Evolutionary conservation across 2,329 filamentous ascomycete species (phyloP).

Genomic region (Diaporthe ilicicola): DNA sequence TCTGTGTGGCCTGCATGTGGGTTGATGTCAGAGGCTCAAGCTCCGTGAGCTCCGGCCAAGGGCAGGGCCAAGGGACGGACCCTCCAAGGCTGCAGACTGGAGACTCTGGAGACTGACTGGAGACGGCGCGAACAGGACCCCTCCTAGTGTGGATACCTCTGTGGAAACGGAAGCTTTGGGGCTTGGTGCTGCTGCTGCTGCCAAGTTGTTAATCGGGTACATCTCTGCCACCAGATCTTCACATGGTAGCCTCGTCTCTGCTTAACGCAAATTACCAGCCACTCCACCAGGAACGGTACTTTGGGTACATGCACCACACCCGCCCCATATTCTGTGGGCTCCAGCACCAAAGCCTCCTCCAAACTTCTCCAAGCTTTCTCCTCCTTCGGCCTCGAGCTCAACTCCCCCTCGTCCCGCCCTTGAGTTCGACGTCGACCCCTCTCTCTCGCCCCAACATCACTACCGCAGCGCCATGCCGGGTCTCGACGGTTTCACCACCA

Average conservation of each 20-base stretch:
- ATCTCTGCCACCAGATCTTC: neutral
- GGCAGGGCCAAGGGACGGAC: neutral
- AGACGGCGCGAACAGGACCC: neutral
- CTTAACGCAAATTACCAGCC: neutral
- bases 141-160: too few relatives aligned
- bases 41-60: slow-evolving; percentile 19
- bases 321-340: neutral
- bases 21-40: slow-evolving; percentile 25
- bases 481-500: neutral
- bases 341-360: neutral
- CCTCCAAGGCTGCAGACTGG: neutral
- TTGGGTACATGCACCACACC: neutral
- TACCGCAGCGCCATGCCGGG: neutral
- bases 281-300: neutral
- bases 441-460: neutral
- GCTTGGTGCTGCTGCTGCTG: neutral
- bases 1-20: slow-evolving; percentile 5
- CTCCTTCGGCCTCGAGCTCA: neutral
- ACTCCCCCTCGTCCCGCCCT: too few relatives aligned
- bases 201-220: neutral
- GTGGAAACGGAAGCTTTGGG: neutral
- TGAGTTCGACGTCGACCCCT: neutral
- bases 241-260: neutral
- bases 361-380: slow-evolving; percentile 19
- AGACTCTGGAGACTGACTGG: neutral